Percentiles rank a stretch among this genome's conserved stretches.
Evolutionary conservation across 2,329 filamentous ascomycete genomes (phyloP).

Genomic region (Alternaria hordeiaustralica): DNA sequence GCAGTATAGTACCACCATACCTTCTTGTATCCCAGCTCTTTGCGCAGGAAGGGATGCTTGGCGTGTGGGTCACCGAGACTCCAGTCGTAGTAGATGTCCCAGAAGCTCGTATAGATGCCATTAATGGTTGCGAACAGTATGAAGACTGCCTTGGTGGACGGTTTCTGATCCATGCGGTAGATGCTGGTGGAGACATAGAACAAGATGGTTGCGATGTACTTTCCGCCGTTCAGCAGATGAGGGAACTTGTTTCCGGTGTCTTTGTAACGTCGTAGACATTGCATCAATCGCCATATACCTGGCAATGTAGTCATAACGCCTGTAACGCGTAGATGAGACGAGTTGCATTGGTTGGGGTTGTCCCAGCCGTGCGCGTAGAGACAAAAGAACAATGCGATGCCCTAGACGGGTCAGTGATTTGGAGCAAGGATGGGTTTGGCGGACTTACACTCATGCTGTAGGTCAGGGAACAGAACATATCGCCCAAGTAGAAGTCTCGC

Average conservation of each 20-base stretch:
- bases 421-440: neutral
- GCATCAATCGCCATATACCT: conserved; percentile 86
- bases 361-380: conserved; percentile 83
- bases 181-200: conserved; percentile 80
- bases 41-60: conserved; percentile 66
- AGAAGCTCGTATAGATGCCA: conserved; percentile 81
- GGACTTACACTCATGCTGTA: conserved; percentile 82
- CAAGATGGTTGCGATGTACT: conserved; percentile 85
- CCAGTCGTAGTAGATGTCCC: conserved; percentile 98
- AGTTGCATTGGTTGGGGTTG: conserved; percentile 80
- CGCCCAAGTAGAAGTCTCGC: conserved; percentile 94
- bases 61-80: conserved; percentile 82
- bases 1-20: conserved; percentile 85
- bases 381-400: conserved; percentile 93
- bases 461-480: conserved; percentile 96
- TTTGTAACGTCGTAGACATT: conserved; percentile 87
- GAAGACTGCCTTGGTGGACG: conserved; percentile 71
- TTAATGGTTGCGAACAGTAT: conserved; percentile 84
- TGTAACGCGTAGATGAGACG: conserved; percentile 78
- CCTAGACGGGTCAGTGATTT: conserved; percentile 54
- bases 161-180: conserved; percentile 74
- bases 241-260: conserved; percentile 90
- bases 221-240: conserved; percentile 89
- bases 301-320: conserved; percentile 87
- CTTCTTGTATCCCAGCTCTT: conserved; percentile 79